Percentiles rank a stretch among this genome's conserved stretches.
These are phyloP conservation scores for Fusarium miscanthi DNA, from an alignment of 2,329 filamentous ascomycete genomes.

Conservation along the genomic window DNA sequence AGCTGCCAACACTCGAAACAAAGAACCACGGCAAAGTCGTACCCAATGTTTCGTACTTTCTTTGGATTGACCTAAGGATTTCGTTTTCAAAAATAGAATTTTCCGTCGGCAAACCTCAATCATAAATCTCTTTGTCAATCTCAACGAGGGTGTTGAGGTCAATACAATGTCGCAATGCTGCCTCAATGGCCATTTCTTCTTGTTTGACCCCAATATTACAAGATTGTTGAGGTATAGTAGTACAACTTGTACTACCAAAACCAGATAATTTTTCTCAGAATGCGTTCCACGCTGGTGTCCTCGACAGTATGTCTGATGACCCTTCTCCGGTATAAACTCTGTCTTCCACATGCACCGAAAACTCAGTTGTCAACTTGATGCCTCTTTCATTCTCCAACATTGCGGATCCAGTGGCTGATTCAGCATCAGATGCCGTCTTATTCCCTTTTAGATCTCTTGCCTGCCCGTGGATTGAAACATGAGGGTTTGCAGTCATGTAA, in stretches of 20 bases:
- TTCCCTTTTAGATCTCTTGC: neutral
- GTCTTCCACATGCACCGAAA: constrained; percentile 37
- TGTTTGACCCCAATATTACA: neutral
- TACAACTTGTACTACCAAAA: neutral
- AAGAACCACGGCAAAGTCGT: neutral
- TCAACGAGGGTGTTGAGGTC: neutral
- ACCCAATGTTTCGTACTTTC: neutral
- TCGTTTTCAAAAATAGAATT: neutral
- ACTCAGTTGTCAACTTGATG: constrained; percentile 38
- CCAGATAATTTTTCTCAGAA: constrained; percentile 12
- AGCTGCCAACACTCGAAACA: neutral
- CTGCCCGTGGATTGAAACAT: constrained; percentile 8
- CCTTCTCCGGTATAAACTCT: constrained; percentile 19
- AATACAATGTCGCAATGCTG: neutral
- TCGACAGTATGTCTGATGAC: constrained; percentile 23
- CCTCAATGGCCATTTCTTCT: neutral
- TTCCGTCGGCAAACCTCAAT: neutral
- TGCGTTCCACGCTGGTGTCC: constrained; percentile 33
- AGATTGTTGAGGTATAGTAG: neutral
- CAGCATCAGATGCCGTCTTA: constrained; percentile 15
- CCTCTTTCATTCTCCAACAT: constrained; percentile 29
- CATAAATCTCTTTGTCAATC: neutral
- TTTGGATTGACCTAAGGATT: neutral
- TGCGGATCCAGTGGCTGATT: constrained; percentile 26
- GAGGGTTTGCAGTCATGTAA: constrained; percentile 23